Evolutionary conservation across 192 early-diverging fungal genomes (phyloP).

Genomic region (Coemansia sp.): DNA sequence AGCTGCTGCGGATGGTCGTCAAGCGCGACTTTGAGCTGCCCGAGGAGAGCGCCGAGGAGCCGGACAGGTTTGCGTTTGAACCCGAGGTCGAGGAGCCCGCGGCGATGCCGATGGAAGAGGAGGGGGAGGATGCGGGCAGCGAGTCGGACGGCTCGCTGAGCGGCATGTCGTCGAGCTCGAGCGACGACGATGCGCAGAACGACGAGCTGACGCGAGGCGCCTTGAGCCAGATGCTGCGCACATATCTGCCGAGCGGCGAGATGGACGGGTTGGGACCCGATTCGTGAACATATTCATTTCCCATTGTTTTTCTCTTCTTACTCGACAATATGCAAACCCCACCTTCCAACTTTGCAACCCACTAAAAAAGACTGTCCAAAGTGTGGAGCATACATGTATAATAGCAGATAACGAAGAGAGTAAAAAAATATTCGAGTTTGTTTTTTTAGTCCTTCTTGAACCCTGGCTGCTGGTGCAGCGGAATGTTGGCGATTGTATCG

Average conservation of each 20-base stretch:
- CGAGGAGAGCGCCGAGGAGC: slow-evolving; percentile 12
- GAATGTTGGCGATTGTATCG: slow-evolving; percentile 47
- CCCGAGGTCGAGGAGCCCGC: slow-evolving; percentile 3
- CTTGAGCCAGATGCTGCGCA: slow-evolving; percentile 27
- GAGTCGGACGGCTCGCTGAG: slow-evolving; percentile 34
- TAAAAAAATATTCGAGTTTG: slow-evolving; percentile 56
- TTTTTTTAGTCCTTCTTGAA: slow-evolving; percentile 52
- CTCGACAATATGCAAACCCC: no score
- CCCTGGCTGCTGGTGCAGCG: slow-evolving; percentile 38
- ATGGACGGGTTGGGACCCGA: background rate
- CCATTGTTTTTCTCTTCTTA: slow-evolving; percentile 50
- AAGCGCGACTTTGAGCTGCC: slow-evolving; percentile 38
- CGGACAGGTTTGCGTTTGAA: background rate
- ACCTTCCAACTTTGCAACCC: no score
- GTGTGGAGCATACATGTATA: no score
- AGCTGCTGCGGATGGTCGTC: slow-evolving; percentile 43
- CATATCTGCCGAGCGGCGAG: slow-evolving; percentile 19
- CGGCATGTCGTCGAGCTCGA: slow-evolving; percentile 43
- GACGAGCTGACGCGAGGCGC: slow-evolving; percentile 42
- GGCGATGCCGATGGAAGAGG: background rate
- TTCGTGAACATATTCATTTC: slow-evolving; percentile 54
- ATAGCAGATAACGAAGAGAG: background rate
- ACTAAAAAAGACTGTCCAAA: no score
- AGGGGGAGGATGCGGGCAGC: background rate
- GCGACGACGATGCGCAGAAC: slow-evolving; percentile 45